Conservation (phyloP, 106 monocot species). For the Xerophyta viscosa region DNA sequence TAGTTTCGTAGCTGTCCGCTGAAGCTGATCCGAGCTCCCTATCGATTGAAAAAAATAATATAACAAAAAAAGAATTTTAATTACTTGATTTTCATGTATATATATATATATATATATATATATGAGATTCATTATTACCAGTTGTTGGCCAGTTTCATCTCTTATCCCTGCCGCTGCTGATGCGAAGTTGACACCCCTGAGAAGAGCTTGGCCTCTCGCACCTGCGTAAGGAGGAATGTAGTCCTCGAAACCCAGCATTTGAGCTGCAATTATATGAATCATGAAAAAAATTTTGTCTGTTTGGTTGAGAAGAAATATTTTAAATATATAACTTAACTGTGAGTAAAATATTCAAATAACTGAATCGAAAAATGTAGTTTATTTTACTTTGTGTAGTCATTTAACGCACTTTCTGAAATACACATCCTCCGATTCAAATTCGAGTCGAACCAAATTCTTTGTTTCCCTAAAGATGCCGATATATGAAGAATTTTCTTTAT, state of each 20-base stretch:
- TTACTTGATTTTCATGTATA: neutral
- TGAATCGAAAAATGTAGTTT: too few species aligned
- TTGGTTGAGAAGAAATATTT: too few species aligned
- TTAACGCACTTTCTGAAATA: too few species aligned
- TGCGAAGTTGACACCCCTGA: slow-evolving; percentile 77
- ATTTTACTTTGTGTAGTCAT: too few species aligned
- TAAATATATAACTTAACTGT: too few species aligned
- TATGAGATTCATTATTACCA: slow-evolving; percentile 26
- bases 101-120: neutral
- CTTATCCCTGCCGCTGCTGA: slow-evolving; percentile 92
- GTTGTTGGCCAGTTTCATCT: slow-evolving; percentile 76
- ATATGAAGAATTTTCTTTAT: too few species aligned
- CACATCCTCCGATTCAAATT: too few species aligned
- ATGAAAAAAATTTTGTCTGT: too few species aligned
- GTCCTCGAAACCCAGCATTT: slow-evolving; percentile 56
- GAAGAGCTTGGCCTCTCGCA: slow-evolving; percentile 36
- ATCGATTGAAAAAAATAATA: neutral
- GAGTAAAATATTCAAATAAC: too few species aligned
- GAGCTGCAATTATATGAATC: slow-evolving; percentile 21
- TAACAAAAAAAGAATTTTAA: neutral
- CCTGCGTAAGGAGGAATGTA: slow-evolving; percentile 65
- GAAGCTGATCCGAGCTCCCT: slow-evolving; percentile 70
- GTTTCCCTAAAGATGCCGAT: too few species aligned
- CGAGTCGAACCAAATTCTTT: too few species aligned
- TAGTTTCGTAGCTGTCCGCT: slow-evolving; percentile 67